phyloP scores from a whole-genome alignment of 768 basidiomycete species.

The Crassisporium funariophilum region DNA sequence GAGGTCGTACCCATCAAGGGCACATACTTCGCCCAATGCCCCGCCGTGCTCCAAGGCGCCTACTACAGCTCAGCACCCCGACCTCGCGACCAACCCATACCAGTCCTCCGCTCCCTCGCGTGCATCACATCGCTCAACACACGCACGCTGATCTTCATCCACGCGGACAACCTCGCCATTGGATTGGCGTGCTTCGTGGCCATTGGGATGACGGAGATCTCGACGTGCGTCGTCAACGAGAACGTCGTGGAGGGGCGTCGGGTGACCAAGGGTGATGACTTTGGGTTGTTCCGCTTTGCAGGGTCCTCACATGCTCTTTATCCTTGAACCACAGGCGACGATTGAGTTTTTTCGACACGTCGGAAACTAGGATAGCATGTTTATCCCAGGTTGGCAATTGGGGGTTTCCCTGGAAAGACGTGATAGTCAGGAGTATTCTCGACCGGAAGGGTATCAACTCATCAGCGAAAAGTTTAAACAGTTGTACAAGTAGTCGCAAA shows the following conservation, averaged over 20 bases:
- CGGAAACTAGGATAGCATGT: no score
- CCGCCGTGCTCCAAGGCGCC: no score
- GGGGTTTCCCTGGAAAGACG: no score
- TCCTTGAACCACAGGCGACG: slow-evolving; percentile 14
- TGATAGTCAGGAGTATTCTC: no score
- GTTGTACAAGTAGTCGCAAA: no score
- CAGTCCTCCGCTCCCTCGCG: slow-evolving; percentile 12
- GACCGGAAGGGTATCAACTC: no score
- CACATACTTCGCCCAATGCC: slow-evolving; percentile 44
- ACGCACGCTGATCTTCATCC: slow-evolving; percentile 56
- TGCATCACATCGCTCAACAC: slow-evolving; percentile 42
- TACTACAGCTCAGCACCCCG: slow-evolving; percentile 5
- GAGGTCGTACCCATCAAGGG: slow-evolving; percentile 49
- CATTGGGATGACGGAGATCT: slow-evolving; percentile 65
- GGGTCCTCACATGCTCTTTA: slow-evolving; percentile 14
- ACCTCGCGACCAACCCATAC: slow-evolving; percentile 12
- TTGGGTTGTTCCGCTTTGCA: slow-evolving; percentile 63
- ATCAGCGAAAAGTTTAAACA: no score
- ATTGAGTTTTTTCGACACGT: no score
- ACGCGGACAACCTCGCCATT: slow-evolving; percentile 50
- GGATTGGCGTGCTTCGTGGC: slow-evolving; percentile 60
- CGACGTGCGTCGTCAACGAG: slow-evolving; percentile 57
- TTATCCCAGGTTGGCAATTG: no score
- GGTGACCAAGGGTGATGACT: slow-evolving; percentile 54
- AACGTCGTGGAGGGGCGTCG: slow-evolving; percentile 46